phyloP scores from a whole-genome alignment of 441 rosid species.

The Erodium chrysanthum region DNA sequence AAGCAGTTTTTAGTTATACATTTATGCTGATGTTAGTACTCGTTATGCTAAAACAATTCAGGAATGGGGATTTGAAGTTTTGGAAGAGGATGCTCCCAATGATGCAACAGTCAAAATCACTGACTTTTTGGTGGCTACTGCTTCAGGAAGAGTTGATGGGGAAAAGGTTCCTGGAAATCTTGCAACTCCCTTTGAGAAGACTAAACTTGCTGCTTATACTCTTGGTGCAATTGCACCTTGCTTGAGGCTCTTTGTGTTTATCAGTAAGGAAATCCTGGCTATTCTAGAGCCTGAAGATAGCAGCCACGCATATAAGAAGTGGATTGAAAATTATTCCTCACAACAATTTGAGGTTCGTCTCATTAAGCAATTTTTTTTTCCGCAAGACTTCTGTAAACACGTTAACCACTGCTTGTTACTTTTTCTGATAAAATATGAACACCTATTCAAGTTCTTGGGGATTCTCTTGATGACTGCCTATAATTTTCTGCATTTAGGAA shows the following conservation, averaged over 20 bases:
- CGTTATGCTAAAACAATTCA: neutral
- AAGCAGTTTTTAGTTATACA: neutral
- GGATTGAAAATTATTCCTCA: conserved; percentile 27
- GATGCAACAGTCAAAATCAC: neutral
- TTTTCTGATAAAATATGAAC: conserved; percentile 1
- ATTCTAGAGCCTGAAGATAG: conserved; percentile 23
- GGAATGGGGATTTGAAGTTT: conserved; percentile 11
- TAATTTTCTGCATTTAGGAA: conserved; percentile 45
- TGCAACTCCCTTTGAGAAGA: conserved; percentile 36
- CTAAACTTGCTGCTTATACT: conserved; percentile 29
- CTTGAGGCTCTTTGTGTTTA: conserved; percentile 25
- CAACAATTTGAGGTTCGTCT: conserved; percentile 22
- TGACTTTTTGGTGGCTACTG: neutral
- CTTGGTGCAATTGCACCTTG: conserved; percentile 30
- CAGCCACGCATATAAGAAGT: conserved; percentile 32
- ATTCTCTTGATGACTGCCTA: neutral
- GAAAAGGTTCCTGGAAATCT: conserved; percentile 29
- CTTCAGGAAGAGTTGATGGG: conserved; percentile 24
- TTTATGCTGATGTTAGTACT: neutral
- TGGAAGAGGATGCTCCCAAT: neutral
- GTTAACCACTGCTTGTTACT: conserved; percentile 8
- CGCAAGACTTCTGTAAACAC: too few relatives aligned
- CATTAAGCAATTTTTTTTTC: too few relatives aligned
- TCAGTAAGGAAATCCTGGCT: conserved; percentile 26
- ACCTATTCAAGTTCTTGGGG: neutral